Percentiles rank a stretch among this genome's conserved stretches.
Evolutionary conservation across 2,329 filamentous ascomycete genomes (phyloP).

Genomic region (Fusarium proliferatum): DNA sequence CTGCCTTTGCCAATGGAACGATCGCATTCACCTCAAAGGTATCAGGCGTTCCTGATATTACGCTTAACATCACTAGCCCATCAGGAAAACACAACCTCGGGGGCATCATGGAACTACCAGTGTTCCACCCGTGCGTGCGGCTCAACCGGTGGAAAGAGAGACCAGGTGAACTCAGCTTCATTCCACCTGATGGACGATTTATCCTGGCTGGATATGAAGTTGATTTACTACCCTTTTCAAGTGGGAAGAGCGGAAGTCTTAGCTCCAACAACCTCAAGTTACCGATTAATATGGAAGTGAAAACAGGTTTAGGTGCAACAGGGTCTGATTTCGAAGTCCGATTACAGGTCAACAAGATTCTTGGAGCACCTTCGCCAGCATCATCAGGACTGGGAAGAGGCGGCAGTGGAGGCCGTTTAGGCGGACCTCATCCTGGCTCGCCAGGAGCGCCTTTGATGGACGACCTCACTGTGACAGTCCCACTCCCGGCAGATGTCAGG

Average conservation of each 20-base stretch:
- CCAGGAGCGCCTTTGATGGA: conserved; percentile 74
- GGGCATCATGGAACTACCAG: conserved; percentile 83
- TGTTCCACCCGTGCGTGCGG: conserved; percentile 96
- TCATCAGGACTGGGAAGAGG: conserved; percentile 55
- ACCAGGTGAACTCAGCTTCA: conserved; percentile 92
- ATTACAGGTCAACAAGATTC: conserved; percentile 75
- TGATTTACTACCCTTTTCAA: conserved; percentile 81
- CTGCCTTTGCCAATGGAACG: conserved; percentile 89
- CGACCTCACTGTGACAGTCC: conserved; percentile 81
- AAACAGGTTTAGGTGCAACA: conserved; percentile 77
- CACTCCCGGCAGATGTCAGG: conserved; percentile 81
- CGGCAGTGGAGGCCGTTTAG: conserved; percentile 54
- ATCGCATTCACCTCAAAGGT: conserved; percentile 97
- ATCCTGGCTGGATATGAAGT: conserved; percentile 95
- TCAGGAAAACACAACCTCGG: conserved; percentile 82
- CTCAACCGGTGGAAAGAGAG: conserved; percentile 89
- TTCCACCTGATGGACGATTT: conserved; percentile 94
- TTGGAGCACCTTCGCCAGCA: conserved; percentile 56
- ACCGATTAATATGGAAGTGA: conserved; percentile 84
- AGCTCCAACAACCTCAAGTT: conserved; percentile 77
- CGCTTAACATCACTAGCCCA: conserved; percentile 81
- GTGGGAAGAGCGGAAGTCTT: conserved; percentile 64
- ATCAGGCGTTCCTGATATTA: conserved; percentile 91
- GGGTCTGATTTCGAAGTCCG: conserved; percentile 92
- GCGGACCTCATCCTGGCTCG: conserved; percentile 62